A percentile compares a stretch with the other conserved stretches of the same genome.
Conservation (phyloP, 129 eudicot species). For the Artemisia argyi region DNA sequence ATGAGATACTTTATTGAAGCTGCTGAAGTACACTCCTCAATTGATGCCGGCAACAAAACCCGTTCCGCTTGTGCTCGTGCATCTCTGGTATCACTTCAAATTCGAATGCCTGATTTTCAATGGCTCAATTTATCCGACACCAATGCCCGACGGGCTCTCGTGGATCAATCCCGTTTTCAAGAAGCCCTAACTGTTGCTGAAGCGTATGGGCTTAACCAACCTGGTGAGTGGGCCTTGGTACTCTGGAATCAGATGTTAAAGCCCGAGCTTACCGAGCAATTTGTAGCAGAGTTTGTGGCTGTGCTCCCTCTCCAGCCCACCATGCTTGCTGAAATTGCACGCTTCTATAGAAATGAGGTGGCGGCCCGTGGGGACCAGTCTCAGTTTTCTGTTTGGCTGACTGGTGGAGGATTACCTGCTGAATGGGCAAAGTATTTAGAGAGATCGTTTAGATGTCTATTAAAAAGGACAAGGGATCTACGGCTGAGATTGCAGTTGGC, state of each 20-base stretch:
- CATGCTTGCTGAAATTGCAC: slow-evolving; percentile 84
- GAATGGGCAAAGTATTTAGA: slow-evolving; percentile 94
- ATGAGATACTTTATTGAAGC: slow-evolving; percentile 95
- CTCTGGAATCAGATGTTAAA: slow-evolving; percentile 98
- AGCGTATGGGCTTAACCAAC: slow-evolving; percentile 92
- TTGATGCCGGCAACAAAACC: slow-evolving; percentile 95
- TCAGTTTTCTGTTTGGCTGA: slow-evolving; percentile 89
- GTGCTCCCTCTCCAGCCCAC: slow-evolving; percentile 85
- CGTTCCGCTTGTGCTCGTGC: slow-evolving; percentile 87
- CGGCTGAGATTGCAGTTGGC: slow-evolving; percentile 78
- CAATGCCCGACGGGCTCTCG: slow-evolving; percentile 80
- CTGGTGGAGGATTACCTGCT: slow-evolving; percentile 92
- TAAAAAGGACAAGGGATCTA: slow-evolving; percentile 81
- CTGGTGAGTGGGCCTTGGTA: slow-evolving; percentile 97
- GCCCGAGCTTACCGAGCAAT: slow-evolving; percentile 86
- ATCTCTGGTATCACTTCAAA: slow-evolving; percentile 91
- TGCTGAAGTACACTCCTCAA: slow-evolving; percentile 92
- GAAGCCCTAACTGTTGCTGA: slow-evolving; percentile 97
- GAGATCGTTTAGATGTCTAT: slow-evolving; percentile 87
- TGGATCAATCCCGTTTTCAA: slow-evolving; percentile 89
- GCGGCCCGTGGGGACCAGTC: slow-evolving; percentile 96
- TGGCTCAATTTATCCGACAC: slow-evolving; percentile 89
- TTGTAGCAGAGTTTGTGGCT: slow-evolving; percentile 92
- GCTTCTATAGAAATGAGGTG: slow-evolving; percentile 84
- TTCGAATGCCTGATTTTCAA: slow-evolving; percentile 87